Percentiles rank a stretch among this genome's conserved stretches.
Evolutionary conservation across 352 stramenopile species (phyloP).

Genomic region (Phytopythium vexans): DNA sequence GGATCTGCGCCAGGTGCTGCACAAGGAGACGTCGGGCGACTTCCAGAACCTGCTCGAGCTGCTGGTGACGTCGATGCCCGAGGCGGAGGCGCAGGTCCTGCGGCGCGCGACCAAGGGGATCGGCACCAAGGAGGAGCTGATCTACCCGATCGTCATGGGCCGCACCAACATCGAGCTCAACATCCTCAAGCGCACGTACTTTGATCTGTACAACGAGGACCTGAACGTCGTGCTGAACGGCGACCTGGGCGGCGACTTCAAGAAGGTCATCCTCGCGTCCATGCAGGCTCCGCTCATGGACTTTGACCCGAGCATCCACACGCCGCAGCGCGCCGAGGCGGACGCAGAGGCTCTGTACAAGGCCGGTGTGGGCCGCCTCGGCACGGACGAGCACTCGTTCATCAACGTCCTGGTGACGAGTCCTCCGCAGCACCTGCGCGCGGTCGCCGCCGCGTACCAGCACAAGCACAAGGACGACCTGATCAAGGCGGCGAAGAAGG

Average conservation of each 20-base stretch:
- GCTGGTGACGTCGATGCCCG: conserved; percentile 48
- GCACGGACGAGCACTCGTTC: conserved; percentile 66
- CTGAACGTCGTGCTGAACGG: conserved; percentile 50
- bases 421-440: conserved; percentile 53
- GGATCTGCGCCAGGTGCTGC: conserved; percentile 51
- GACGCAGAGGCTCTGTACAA: conserved; percentile 68
- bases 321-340: conserved; percentile 42
- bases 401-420: conserved; percentile 51
- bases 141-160: conserved; percentile 64
- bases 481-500: conserved; percentile 61
- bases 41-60: conserved; percentile 64
- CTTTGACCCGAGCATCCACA: conserved; percentile 63
- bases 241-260: conserved; percentile 69
- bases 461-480: conserved; percentile 68
- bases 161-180: conserved; percentile 68
- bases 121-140: conserved; percentile 68
- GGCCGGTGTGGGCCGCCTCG: conserved; percentile 60
- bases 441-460: conserved; percentile 49
- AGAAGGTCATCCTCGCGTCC: conserved; percentile 67
- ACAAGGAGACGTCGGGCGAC: conserved; percentile 61
- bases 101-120: conserved; percentile 61
- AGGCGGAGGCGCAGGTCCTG: conserved; percentile 64
- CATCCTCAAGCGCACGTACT: conserved; percentile 83
- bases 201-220: conserved; percentile 55
- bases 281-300: conserved; percentile 52